Base-by-base conservation (phyloP, 306 rosid genomes). In the Gynostemma pentaphyllum region DNA sequence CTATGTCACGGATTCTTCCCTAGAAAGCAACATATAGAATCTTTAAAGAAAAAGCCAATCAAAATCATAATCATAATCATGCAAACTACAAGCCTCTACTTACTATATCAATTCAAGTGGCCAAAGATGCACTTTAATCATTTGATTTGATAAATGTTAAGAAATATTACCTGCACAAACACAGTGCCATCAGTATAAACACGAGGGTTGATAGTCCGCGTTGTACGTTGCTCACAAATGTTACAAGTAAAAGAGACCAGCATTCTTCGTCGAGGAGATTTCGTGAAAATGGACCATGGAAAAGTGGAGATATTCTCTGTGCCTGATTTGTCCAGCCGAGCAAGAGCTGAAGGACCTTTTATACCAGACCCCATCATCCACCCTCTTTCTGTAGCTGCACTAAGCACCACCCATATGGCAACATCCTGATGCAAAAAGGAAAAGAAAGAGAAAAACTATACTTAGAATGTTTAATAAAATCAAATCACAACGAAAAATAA, bases 361-460 rank as follows among this genome's bases (percentile, higher is more conserved):
- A 92, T 88, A 34, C 99, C 99, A 2, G 99, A 92, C 52, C 91
- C 95, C 10, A 96, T 92, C 2, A 94, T 92, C 99, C 99, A 92
- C 39, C 99, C 99, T 76, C 90, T 88, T 32, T 90, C 99, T 0
- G 75, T 49, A 0, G 96, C 99, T 13, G 99, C 96, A 75, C 88
- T 75, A 82, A 92, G 77, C 69, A 86, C 96, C 77, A 92, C 68
- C 52, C 99, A 96, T 95, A 92, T 92, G 23, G 99, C 99, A 42
- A 75, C 85, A 48, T 92, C 99, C 99, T 92, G 45, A 64, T 9
- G 42, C 26, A n/a, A 14, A 45, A 64, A 30, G 18, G 7, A 62
- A 26, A n/a, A 16, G 2, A 45, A 28, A 44, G 24, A 27, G 41
- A 6, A 44, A 64, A 28, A 45, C n/a, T 16, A 44, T 61, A 40